These are phyloP conservation scores for Tetragonia tetragonoides DNA, from an alignment of 148 eudicot species.

Conservation along the genomic window DNA sequence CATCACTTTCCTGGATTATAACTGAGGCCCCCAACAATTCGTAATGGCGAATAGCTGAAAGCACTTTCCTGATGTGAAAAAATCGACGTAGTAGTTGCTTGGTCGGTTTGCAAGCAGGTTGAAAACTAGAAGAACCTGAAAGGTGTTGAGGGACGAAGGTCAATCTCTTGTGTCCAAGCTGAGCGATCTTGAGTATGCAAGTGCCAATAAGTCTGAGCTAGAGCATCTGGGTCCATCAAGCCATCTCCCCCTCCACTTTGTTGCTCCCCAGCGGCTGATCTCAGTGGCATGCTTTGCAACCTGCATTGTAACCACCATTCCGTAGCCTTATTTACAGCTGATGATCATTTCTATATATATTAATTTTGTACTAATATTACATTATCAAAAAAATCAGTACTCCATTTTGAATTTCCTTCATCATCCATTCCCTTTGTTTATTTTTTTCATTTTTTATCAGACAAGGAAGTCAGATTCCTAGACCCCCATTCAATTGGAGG, in stretches of 20 bases:
- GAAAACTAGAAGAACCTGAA: conserved; percentile 32
- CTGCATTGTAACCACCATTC: conserved; percentile 27
- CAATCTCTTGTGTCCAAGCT: conserved; percentile 94
- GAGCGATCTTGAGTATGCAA: conserved; percentile 68
- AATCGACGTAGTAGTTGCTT: neutral
- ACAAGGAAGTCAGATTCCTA: no score
- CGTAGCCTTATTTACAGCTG: neutral
- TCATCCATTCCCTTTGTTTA: neutral
- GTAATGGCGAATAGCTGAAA: conserved; percentile 3
- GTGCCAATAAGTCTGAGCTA: conserved; percentile 83
- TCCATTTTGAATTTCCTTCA: neutral
- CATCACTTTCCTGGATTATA: neutral
- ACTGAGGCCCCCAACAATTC: neutral
- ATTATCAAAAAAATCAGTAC: no score
- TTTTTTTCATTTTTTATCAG: neutral
- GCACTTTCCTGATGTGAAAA: neutral
- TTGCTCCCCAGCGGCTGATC: conserved; percentile 35
- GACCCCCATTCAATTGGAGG: no score
- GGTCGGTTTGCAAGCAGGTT: neutral
- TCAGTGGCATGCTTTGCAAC: conserved; percentile 22
- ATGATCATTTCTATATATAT: neutral
- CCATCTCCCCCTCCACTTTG: conserved; percentile 29
- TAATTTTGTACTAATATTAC: no score
- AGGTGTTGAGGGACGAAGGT: conserved; percentile 54
- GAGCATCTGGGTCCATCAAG: conserved; percentile 60